Percentiles rank a stretch among this genome's conserved stretches.
These are phyloP conservation scores for Salix caprea DNA, from an alignment of 345 rosid genomes.

Conservation along the genomic window DNA sequence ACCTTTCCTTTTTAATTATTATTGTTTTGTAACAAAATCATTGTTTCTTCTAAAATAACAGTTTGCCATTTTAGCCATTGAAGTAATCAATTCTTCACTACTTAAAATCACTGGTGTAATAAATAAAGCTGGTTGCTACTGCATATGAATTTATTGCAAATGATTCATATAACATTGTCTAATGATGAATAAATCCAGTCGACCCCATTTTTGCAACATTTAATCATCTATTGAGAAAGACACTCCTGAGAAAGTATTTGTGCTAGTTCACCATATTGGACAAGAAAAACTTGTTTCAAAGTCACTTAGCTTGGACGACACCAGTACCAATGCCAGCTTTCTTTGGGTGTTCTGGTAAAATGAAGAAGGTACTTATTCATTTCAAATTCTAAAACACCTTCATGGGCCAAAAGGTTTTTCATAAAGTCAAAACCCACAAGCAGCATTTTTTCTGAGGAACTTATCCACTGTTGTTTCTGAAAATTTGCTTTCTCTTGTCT, in stretches of 20 bases:
- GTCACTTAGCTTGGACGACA: not conserved
- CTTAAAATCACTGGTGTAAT: constrained; percentile 1
- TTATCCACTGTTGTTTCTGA: not conserved
- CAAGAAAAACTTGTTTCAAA: not conserved
- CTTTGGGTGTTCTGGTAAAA: not conserved
- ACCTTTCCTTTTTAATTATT: not conserved
- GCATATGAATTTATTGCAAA: not conserved
- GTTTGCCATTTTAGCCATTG: not conserved
- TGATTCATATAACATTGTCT: not conserved
- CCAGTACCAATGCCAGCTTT: not conserved
- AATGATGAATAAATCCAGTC: not conserved
- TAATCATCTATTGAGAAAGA: not conserved
- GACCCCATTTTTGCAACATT: not conserved
- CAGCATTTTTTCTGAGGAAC: not conserved
- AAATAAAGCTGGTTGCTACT: not conserved
- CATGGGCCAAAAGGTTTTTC: not conserved
- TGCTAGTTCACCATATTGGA: not conserved
- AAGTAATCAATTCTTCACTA: not conserved
- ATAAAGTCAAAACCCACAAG: not conserved
- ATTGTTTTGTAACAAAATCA: not conserved
- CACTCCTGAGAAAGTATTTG: not conserved
- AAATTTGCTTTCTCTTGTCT: not conserved
- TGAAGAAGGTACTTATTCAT: not conserved
- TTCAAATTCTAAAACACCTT: not conserved
- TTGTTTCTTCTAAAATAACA: not conserved